phyloP scores from a whole-genome alignment of 768 basidiomycete species.

The Lactarius sp. region DNA sequence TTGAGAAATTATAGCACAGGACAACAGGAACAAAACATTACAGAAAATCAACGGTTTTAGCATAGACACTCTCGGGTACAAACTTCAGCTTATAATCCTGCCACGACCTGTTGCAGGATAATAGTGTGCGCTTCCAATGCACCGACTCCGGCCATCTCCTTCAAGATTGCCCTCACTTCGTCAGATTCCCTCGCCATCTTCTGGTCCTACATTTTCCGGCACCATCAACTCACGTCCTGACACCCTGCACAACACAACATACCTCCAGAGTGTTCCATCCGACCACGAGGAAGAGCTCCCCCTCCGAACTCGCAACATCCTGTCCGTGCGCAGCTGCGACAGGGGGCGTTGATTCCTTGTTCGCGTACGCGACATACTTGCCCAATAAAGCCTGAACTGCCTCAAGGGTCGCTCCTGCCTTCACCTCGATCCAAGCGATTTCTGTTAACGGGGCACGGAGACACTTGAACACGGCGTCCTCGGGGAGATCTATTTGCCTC shows the following conservation, averaged over 20 bases:
- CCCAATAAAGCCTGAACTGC: neutral
- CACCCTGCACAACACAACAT: neutral
- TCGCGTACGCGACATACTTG: neutral
- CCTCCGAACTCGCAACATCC: neutral
- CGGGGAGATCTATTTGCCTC: neutral
- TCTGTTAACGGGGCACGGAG: neutral
- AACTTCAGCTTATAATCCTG: neutral
- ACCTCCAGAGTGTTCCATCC: constrained; percentile 5
- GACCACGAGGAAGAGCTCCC: neutral
- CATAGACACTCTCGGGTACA: neutral
- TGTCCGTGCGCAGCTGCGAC: constrained; percentile 1
- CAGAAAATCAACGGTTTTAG: neutral
- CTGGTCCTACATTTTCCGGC: neutral
- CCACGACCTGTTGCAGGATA: neutral
- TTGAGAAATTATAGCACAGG: neutral
- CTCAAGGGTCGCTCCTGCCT: neutral
- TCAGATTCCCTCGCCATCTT: neutral
- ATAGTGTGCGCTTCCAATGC: neutral
- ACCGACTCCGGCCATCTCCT: neutral
- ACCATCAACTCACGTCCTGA: neutral
- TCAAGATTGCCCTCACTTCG: neutral
- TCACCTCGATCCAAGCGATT: neutral
- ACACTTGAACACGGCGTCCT: neutral
- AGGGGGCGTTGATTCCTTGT: neutral
- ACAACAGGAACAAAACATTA: neutral